These are phyloP conservation scores for Penicillium fimorum DNA, from an alignment of 495 filamentous ascomycete genomes.

Conservation along the genomic window DNA sequence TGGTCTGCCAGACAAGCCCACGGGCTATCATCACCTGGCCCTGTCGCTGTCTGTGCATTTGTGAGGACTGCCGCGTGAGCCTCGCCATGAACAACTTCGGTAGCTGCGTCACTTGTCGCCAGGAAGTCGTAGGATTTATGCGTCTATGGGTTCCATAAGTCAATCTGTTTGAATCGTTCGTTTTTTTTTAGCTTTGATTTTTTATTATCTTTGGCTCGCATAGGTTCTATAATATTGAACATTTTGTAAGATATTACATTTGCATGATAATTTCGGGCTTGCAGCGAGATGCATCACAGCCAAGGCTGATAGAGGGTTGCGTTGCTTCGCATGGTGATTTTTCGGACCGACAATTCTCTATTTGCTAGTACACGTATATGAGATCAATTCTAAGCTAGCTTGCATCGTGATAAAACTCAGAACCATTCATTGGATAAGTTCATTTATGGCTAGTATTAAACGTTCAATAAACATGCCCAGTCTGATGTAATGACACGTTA, in stretches of 20 bases:
- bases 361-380: background rate
- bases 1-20: conserved; percentile 86
- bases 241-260: conserved; percentile 24
- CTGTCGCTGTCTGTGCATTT: conserved; percentile 88
- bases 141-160: conserved; percentile 82
- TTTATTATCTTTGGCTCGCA: background rate
- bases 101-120: conserved; percentile 89
- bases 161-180: background rate
- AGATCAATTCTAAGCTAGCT: background rate
- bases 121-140: conserved; percentile 81
- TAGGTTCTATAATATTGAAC: background rate
- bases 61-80: conserved; percentile 90
- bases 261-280: conserved; percentile 2
- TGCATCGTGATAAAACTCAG: background rate
- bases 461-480: too few species aligned
- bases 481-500: too few species aligned
- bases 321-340: background rate
- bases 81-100: conserved; percentile 96
- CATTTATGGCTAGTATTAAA: background rate
- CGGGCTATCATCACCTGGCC: conserved; percentile 95
- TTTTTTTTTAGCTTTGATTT: background rate
- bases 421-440: background rate
- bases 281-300: background rate
- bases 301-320: background rate
- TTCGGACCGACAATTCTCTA: background rate